Base-by-base conservation (phyloP, 805 yeast species). In the Saccharomyces mikatae region DNA sequence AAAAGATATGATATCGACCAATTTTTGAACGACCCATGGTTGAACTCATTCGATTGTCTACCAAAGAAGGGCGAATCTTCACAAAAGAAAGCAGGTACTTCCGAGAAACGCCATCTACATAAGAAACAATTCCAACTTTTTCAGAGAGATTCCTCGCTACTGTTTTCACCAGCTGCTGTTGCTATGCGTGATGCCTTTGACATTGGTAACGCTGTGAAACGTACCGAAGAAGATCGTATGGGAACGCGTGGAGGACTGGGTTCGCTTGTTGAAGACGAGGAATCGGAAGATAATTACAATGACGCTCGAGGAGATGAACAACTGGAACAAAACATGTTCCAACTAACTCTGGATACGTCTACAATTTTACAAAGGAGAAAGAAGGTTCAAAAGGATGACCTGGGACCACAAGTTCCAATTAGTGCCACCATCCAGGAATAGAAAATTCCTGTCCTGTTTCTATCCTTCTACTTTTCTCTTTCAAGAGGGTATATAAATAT, bases 171-270 rank as follows among this genome's bases (percentile, higher is more conserved):
- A 4, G 89, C 88, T 2, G 89, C 90, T 0, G 86, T 83, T 50
- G 89, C 89, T 0, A 77, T 89, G 70, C 82, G 88, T 60, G 96
- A 89, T 62, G 95, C 91, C 11, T 89, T 89, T 68, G 96, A 89
- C 63, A 82, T 89, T 8, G 83, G 90, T 29, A 86, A 89, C 51
- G 95, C 96, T 5, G 89, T 89, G 17, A 92, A 88, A 65, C 82
- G 96, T 62, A 78, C 80, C 73, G 89, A 86, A 51, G 87, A 83
- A 65, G 91, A 86, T 44, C 65, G 55, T 52, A 66, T 9, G 49
- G 41, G 14, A 41, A 44, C 14, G 31, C 47, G 10, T 11, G 27
- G 36, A 2, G 30, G 28, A 29, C 47, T 49, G 22, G 49, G 29
- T 28, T 51, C 46, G 14, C 49, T 49, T 13, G 32, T 48, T 4